A percentile compares a stretch with the other conserved stretches of the same genome.
phyloP scores from a whole-genome alignment of 371 early-diverging fungal species.

The Capillidium rhysosporum region DNA sequence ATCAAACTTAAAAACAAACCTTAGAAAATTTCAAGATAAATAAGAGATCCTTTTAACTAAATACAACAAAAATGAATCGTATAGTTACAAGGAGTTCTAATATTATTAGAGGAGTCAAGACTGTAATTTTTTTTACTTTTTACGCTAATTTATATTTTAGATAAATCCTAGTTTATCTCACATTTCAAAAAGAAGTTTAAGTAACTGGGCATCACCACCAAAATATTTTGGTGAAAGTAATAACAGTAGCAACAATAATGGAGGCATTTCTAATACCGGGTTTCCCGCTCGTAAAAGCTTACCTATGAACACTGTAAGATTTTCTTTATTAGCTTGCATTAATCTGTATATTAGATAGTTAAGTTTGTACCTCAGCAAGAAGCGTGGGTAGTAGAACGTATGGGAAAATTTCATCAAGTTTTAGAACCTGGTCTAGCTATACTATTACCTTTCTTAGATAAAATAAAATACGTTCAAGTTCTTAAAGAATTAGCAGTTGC shows the following conservation, averaged over 20 bases:
- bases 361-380: slow-evolving; percentile 97
- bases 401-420: slow-evolving; percentile 67
- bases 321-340: background rate
- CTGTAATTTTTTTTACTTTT: background rate
- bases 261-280: background rate
- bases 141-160: background rate
- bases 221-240: background rate
- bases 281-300: background rate
- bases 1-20: no score
- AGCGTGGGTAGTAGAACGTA: slow-evolving; percentile 82
- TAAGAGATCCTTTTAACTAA: no score
- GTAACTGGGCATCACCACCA: slow-evolving; percentile 1
- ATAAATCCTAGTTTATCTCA: background rate
- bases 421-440: slow-evolving; percentile 84
- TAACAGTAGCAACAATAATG: background rate
- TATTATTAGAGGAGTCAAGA: no score
- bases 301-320: slow-evolving; percentile 4
- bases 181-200: background rate
- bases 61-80: no score
- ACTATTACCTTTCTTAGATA: slow-evolving; percentile 70
- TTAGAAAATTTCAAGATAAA: no score
- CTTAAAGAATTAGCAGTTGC: slow-evolving; percentile 92
- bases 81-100: no score
- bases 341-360: slow-evolving; percentile 26
- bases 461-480: slow-evolving; percentile 76